Conservation (phyloP, 2,329 filamentous ascomycete species). For the Orbilia blumenaviensis region DNA sequence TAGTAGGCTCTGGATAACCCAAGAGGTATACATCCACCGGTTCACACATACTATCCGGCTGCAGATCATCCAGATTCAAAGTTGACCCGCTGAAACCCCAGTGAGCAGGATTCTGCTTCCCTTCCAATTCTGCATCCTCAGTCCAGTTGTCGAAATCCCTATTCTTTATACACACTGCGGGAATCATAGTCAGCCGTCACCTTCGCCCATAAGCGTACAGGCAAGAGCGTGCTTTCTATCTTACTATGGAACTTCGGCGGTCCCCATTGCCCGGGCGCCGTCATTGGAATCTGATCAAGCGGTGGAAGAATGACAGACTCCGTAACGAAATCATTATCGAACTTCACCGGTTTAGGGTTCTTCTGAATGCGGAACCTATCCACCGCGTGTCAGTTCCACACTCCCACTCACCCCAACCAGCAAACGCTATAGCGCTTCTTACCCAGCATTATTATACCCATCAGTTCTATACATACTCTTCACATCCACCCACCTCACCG, state of each 20-base stretch:
- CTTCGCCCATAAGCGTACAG: background rate
- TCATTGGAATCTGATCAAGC: constrained; percentile 27
- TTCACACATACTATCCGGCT: constrained; percentile 41
- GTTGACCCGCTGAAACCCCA: constrained; percentile 41
- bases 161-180: constrained; percentile 26
- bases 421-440: background rate
- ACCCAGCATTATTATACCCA: constrained; percentile 31
- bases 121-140: constrained; percentile 24
- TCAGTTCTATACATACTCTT: constrained; percentile 8
- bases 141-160: constrained; percentile 21
- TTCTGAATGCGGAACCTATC: constrained; percentile 28
- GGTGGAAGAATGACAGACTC: constrained; percentile 32
- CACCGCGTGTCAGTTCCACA: background rate
- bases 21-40: constrained; percentile 25
- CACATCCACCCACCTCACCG: constrained; percentile 33
- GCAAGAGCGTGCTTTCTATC: background rate
- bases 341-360: constrained; percentile 14
- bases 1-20: constrained; percentile 12
- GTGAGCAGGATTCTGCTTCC: constrained; percentile 24
- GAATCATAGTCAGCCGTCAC: background rate
- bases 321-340: constrained; percentile 21
- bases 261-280: constrained; percentile 1
- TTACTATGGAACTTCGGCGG: constrained; percentile 36
- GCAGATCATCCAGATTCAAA: constrained; percentile 34
- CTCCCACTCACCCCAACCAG: background rate